Base-by-base conservation (phyloP, 2,329 filamentous ascomycete species). In the Sarocladium strictum region DNA sequence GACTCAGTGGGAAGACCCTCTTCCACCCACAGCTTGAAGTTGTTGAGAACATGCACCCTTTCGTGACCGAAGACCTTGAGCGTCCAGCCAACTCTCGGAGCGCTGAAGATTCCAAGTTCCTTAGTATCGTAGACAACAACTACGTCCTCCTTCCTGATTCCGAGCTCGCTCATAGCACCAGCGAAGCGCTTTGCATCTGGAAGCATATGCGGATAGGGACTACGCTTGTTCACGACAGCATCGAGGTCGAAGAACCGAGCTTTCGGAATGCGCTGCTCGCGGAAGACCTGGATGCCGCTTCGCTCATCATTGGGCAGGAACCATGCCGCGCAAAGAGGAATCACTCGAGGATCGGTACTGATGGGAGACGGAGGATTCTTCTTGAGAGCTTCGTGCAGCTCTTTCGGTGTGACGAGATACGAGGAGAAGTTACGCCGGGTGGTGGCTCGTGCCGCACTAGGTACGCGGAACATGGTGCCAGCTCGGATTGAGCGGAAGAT, bases 201-300 rank as follows among this genome's bases (percentile, higher is more conserved):
- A 2, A 99, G 83, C 94, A 99, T 99, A 69, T 99, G 94, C 7
- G 94, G 93, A 68, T 96, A 97, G 1, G 90, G 88, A 54, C 88
- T 96, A 62, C 84, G 83, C 60, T 85, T 85, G 71, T 99, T 92
- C 64, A 94, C 90, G 67, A 96, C 82, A 63, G 85, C 90, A 72
- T 99, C 94, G 54, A 99, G 80, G 70, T 99, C 92, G 70, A 99
- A 99, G 81, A 97, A 99, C 29, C 91, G 88, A 1, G 94, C 87
- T 64, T 86, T 85, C 21, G 92, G 93, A 59, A 99, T 94, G 63
- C 90, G 89, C 66, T 85, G 83, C 67, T 90, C 81, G 61, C 85
- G 82, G 76, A 93, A 99, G 41, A 86, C 84, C 59, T 94, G 79
- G 62, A 88, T 83, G 54, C 94, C 94, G 51, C 83, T 89, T 58